Evolutionary conservation across 2,329 filamentous ascomycete species (phyloP), one percentile per base, ranked within the genome.

Genomic region (Beauveria asiatica): DNA sequence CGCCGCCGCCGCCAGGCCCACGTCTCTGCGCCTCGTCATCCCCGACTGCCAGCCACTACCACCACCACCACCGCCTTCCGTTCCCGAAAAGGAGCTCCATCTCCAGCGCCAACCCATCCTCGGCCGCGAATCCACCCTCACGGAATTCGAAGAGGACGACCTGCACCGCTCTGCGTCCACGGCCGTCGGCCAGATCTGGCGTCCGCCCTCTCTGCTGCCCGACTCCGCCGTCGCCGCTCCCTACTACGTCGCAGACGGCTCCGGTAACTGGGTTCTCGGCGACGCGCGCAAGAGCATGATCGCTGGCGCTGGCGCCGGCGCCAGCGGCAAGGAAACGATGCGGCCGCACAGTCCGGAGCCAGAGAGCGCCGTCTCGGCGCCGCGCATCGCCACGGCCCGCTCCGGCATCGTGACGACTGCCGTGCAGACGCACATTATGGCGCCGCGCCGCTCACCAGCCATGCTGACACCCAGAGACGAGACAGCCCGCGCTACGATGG

Each of bases 191-290:
- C 75, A 78, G 59, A 75, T 82, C 50, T 83, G 80, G 80, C 72
- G 78, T 13, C 79, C 78, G 6, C 79, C 80, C 0, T 74, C 76
- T 74, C 76, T 2, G 72, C 72, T 2, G 77, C 16, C 49, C 13
- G 33, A 44, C 37, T 54, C 48, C 75, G 21, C 76, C 79, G 1
- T 75, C 49, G 45, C 45, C 4, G 17, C 57, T 3, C 37, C 57
- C n/a, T 59, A 59, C 11, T 83, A 81, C 64, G 74, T 82, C 51
- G 76, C 80, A 39, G 80, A 83, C 65, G 77, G 74, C 66, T 73
- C 74, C 64, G 78, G 80, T 1, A 83, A 83, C 65, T 83, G 81
- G 81, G 74, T 80, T 17, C 71, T 82, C 8, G 74, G 74, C 41
- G 76, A 76, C 61, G 64, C 72, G 5, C 25, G 10, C 33, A 70